Conservation (phyloP, 2,329 filamentous ascomycete genomes). For the Magnaporthiopsis incrustans region DNA sequence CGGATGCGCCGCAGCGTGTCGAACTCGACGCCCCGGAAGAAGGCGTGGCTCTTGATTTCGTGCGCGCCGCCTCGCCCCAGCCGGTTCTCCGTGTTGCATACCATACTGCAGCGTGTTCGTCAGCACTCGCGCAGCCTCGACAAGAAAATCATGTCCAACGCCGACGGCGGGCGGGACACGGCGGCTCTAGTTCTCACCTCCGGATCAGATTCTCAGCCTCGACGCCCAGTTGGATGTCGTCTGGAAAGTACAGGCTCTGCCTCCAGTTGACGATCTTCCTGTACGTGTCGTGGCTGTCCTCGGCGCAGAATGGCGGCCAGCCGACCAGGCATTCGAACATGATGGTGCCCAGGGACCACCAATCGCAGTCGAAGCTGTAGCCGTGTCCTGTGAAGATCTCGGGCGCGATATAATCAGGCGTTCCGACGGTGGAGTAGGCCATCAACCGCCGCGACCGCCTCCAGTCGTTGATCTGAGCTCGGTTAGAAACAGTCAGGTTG, state of each 20-base stretch:
- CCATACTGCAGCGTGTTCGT: slow-evolving; percentile 53
- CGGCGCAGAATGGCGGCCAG: slow-evolving; percentile 98
- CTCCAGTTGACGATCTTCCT: slow-evolving; percentile 99
- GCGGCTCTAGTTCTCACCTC: slow-evolving; percentile 50
- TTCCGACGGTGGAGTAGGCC: slow-evolving; percentile 97
- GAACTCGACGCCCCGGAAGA: slow-evolving; percentile 96
- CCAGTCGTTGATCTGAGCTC: slow-evolving; percentile 98
- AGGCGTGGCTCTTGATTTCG: slow-evolving; percentile 88
- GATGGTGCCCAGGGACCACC: slow-evolving; percentile 98
- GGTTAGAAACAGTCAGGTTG: slow-evolving; percentile 95
- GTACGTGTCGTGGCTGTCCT: slow-evolving; percentile 96
- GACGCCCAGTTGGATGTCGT: slow-evolving; percentile 79
- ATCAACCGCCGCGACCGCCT: slow-evolving; percentile 89
- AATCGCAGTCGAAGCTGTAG: slow-evolving; percentile 95
- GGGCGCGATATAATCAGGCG: slow-evolving; percentile 95
- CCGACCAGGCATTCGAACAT: slow-evolving; percentile 99
- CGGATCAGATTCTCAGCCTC: slow-evolving; percentile 90
- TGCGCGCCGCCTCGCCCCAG: slow-evolving; percentile 79
- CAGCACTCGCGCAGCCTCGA: slow-evolving; percentile 1
- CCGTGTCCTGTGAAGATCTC: slow-evolving; percentile 97
- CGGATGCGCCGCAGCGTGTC: slow-evolving; percentile 86
- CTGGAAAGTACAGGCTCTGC: slow-evolving; percentile 90
- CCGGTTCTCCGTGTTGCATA: slow-evolving; percentile 89
- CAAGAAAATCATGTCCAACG: slow-evolving; percentile 4
- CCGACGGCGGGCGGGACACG: background rate